Conservation (phyloP, 2,329 filamentous ascomycete genomes). For the Talaromyces sp. region DNA sequence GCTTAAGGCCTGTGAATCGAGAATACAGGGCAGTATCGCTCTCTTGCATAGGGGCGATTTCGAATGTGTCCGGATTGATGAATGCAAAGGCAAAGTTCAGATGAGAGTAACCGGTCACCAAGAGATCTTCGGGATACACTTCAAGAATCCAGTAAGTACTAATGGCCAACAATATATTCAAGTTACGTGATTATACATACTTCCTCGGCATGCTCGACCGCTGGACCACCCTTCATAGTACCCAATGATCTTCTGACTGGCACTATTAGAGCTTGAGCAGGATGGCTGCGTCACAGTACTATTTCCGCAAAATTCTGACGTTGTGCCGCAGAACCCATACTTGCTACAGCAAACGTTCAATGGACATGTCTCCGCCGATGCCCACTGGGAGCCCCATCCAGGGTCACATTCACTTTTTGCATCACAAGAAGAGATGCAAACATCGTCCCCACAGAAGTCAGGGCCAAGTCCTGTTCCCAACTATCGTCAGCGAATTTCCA, state of each 20-base stretch:
- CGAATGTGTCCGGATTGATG: not conserved
- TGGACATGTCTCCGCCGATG: slow-evolving; percentile 6
- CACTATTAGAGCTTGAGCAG: not conserved
- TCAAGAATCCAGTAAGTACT: not conserved
- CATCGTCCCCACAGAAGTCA: not conserved
- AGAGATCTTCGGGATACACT: not conserved
- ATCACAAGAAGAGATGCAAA: not conserved
- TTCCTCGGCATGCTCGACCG: not conserved
- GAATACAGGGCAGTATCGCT: not conserved
- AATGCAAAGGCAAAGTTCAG: not conserved
- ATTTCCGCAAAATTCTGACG: not conserved
- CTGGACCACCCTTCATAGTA: not conserved
- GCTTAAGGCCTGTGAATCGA: not conserved
- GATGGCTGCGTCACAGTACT: not conserved
- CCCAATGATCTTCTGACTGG: not conserved
- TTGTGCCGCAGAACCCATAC: slow-evolving; percentile 6
- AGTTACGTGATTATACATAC: not conserved
- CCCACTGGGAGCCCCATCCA: not conserved
- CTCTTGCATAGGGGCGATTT: not conserved
- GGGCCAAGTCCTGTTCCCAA: not conserved
- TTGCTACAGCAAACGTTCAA: slow-evolving; percentile 15
- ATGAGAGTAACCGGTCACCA: not conserved
- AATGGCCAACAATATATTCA: too few species aligned
- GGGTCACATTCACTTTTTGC: not conserved
- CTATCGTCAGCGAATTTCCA: not conserved